These are phyloP conservation scores for Ogataea allantospora DNA, from an alignment of 805 yeast genomes.

Conservation along the genomic window DNA sequence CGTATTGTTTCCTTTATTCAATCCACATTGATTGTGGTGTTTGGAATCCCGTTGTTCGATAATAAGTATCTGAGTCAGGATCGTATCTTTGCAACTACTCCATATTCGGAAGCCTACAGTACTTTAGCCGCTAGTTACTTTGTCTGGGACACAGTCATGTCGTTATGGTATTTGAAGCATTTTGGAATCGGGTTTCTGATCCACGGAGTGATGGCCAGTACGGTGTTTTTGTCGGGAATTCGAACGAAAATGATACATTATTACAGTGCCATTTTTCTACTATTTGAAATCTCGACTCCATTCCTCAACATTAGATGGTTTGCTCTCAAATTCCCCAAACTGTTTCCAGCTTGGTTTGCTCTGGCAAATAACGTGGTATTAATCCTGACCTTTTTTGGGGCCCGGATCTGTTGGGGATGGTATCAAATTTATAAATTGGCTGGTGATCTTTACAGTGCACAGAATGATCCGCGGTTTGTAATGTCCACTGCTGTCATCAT, in stretches of 20 bases:
- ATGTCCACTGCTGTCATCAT: conserved; percentile 27
- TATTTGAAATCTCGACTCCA: conserved; percentile 39
- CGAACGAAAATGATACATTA: conserved; percentile 31
- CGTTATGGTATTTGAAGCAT: conserved; percentile 26
- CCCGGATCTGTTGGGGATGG: conserved; percentile 41
- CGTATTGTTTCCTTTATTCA: conserved; percentile 36
- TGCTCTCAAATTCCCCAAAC: conserved; percentile 32
- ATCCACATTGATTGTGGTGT: conserved; percentile 29
- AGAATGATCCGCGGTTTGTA: conserved; percentile 31
- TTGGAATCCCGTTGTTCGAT: conserved; percentile 31
- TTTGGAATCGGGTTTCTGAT: conserved; percentile 37
- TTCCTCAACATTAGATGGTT: conserved; percentile 38
- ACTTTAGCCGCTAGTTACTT: conserved; percentile 36
- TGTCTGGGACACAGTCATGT: conserved; percentile 36
- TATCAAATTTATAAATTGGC: conserved; percentile 32
- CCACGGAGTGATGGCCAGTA: conserved; percentile 37
- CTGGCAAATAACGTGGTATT: conserved; percentile 35
- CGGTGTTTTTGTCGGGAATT: conserved; percentile 30
- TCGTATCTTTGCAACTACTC: conserved; percentile 34
- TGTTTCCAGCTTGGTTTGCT: conserved; percentile 29
- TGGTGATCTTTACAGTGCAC: conserved; percentile 28
- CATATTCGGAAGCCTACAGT: conserved; percentile 32
- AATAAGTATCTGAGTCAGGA: conserved; percentile 30
- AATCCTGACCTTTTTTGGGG: conserved; percentile 34
- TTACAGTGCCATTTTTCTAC: conserved; percentile 35